Evolutionary conservation across 1,139 yeast species (phyloP).

Genomic region (Pichia sp.): DNA sequence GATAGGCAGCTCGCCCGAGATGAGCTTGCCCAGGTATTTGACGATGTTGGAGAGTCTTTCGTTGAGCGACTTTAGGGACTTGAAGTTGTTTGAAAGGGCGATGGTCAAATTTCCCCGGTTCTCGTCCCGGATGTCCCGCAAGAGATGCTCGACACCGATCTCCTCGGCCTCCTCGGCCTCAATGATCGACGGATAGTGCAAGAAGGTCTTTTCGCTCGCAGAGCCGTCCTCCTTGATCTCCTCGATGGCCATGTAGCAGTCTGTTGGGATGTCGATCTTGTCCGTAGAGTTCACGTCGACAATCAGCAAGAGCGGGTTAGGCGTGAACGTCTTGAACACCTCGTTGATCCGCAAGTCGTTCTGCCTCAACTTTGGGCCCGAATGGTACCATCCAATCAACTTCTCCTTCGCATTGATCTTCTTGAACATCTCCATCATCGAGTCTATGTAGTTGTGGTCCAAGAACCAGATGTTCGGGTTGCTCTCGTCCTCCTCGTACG

Average conservation of each 20-base stretch:
- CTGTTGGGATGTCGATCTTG: constrained; percentile 86
- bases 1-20: constrained; percentile 68
- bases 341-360: constrained; percentile 92
- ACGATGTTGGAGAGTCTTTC: constrained; percentile 78
- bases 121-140: constrained; percentile 92
- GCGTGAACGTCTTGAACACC: constrained; percentile 75
- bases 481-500: constrained; percentile 95
- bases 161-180: constrained; percentile 99
- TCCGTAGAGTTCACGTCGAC: constrained; percentile 85
- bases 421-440: constrained; percentile 97
- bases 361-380: constrained; percentile 88
- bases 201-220: constrained; percentile 85
- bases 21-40: constrained; percentile 70
- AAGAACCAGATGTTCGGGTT: constrained; percentile 95
- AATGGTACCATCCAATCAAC: constrained; percentile 97
- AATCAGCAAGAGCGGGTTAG: constrained; percentile 79
- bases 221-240: constrained; percentile 98
- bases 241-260: constrained; percentile 90
- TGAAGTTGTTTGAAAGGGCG: constrained; percentile 82
- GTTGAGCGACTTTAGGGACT: constrained; percentile 81
- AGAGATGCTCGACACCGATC: constrained; percentile 94
- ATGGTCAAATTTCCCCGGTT: constrained; percentile 92
- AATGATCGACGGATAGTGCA: constrained; percentile 86
- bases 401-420: constrained; percentile 96
- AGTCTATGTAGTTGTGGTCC: constrained; percentile 93